Base-by-base conservation (phyloP, 441 rosid genomes). In the Macaranga tanarius region DNA sequence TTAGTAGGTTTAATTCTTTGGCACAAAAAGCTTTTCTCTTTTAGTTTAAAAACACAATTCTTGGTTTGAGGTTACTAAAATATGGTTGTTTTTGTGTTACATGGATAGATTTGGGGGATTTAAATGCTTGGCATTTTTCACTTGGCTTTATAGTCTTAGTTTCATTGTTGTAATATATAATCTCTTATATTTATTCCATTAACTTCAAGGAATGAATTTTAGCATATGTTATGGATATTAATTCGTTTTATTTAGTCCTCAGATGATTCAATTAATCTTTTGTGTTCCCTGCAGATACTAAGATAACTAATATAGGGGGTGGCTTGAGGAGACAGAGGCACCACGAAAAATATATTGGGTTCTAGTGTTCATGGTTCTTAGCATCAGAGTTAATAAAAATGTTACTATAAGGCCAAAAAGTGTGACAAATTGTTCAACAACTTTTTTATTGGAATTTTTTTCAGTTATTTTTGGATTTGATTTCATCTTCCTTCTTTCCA, bases 331-430 rank as follows among this genome's bases (percentile, higher is more conserved):
- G 73, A 71, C 16, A 71, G 68, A 76, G 59, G 70, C 69, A 59
- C 77, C 73, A 84, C 72, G 85, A 74, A 71, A n/a, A 48, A 60
- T 72, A 75, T 47, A 76, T 28, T 81, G 87, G 88, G 48, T 85
- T 59, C 67, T 84, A 81, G 77, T 81, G 73, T 26, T 86, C 44
- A 38, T 85, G 57, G 22, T 84, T 31, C 47, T 86, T 56, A 79
- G 11, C 73, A 2, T 55, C 59, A 76, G 72, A 55, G 73, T 68
- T 44, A 40, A 61, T 34, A 74, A 77, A 55, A 74, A 68, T 47
- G 82, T 47, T 59, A 77, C 87, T 28, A 40, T 65, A 28, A 84
- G 87, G 67, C 97, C 96, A 2, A 79, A 81, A 42, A 78, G 80
- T 62, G 90, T 95, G 47, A 90, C 86, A 69, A n/a, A n/a, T n/a